phyloP scores from a whole-genome alignment of 148 eudicot species.

The Hydrangea macrophylla region DNA sequence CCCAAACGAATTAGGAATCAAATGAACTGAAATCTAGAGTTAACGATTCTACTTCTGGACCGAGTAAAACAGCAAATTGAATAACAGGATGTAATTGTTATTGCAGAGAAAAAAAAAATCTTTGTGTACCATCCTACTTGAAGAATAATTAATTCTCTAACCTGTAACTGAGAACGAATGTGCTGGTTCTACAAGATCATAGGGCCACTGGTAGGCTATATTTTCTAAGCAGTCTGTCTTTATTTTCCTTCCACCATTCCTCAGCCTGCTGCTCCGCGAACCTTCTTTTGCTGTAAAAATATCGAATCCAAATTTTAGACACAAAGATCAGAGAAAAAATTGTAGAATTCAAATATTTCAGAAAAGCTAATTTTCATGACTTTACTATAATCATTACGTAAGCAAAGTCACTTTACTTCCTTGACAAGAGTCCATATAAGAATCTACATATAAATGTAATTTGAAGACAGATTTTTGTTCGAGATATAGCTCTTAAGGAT shows the following conservation, averaged over 20 bases:
- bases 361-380: no score
- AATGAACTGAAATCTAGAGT: not conserved
- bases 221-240: slow-evolving; percentile 45
- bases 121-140: slow-evolving; percentile 3
- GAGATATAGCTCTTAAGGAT: no score
- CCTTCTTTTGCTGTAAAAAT: slow-evolving; percentile 63
- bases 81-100: no score
- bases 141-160: not conserved
- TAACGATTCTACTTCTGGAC: not conserved
- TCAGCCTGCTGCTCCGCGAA: slow-evolving; percentile 62
- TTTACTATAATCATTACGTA: no score
- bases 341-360: no score
- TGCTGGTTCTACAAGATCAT: not conserved
- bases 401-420: no score
- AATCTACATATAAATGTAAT: no score
- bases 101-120: no score
- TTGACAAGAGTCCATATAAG: no score
- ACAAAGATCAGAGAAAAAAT: not conserved
- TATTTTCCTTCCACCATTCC: slow-evolving; percentile 87
- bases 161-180: not conserved
- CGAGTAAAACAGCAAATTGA: no score
- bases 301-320: not conserved
- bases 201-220: slow-evolving; percentile 34
- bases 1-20: not conserved
- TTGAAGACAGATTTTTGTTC: no score